These are phyloP conservation scores for Nematocida sp. DNA, from an alignment of 371 early-diverging fungal species.

Conservation along the genomic window DNA sequence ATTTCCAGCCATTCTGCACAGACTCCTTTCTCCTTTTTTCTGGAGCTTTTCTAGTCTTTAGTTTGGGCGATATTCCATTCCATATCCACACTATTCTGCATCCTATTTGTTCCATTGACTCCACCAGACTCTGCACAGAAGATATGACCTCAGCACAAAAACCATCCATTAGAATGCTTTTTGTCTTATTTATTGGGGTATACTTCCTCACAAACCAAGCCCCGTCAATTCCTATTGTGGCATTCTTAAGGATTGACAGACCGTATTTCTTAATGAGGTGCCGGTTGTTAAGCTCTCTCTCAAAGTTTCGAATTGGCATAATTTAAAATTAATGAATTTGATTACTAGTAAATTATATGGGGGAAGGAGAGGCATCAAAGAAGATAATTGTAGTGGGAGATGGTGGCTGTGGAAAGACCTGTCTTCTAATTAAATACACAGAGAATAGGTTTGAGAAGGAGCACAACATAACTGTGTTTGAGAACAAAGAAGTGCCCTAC, in stretches of 20 bases:
- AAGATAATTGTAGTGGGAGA: conserved; percentile 66
- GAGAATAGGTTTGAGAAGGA: conserved; percentile 93
- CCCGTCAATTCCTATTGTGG: conserved; percentile 65
- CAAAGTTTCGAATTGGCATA: conserved; percentile 69
- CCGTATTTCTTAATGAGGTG: conserved; percentile 29
- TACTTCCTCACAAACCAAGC: conserved; percentile 69
- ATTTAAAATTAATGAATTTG: conserved; percentile 56
- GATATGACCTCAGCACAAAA: conserved; percentile 28
- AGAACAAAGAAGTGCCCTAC: conserved; percentile 35
- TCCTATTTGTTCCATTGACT: conserved; percentile 10
- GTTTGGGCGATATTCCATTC: conserved; percentile 63
- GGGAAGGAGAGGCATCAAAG: conserved; percentile 36
- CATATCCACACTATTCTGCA: conserved; percentile 67
- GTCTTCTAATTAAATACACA: conserved; percentile 82
- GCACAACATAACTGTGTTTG: conserved; percentile 73
- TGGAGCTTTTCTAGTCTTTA: neutral
- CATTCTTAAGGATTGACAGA: conserved; percentile 56
- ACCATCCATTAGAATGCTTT: conserved; percentile 26
- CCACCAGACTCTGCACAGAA: conserved; percentile 2
- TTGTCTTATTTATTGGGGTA: neutral
- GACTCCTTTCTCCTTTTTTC: neutral
- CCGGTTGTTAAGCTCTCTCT: conserved; percentile 46
- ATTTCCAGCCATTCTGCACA: conserved; percentile 3
- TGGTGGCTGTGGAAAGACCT: conserved; percentile 80
- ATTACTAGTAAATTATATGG: conserved; percentile 42